phyloP scores from a whole-genome alignment of 129 eudicot species.

The Flaveria ramosissima region DNA sequence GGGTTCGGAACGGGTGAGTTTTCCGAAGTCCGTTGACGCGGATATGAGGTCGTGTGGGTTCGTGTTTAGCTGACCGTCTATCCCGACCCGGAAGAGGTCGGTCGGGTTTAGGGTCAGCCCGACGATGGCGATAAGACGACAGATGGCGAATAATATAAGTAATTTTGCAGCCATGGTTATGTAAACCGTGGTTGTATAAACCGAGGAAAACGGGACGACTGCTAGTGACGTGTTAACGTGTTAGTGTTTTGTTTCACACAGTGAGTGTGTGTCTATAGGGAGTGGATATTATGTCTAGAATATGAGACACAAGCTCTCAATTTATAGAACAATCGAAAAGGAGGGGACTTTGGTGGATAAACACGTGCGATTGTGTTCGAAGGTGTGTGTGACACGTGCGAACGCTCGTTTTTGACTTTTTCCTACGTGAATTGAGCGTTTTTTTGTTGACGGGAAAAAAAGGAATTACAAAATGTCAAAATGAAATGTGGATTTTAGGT shows the following conservation, averaged over 20 bases:
- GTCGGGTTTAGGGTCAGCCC: conserved; percentile 73
- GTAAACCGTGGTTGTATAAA: neutral
- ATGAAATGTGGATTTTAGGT: too few species aligned
- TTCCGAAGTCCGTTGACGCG: conserved; percentile 76
- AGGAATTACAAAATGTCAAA: too few species aligned
- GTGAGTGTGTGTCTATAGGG: conserved; percentile 26
- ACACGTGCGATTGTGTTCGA: conserved; percentile 43
- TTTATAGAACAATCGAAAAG: conserved; percentile 68
- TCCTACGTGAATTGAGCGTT: neutral
- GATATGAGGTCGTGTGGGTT: conserved; percentile 42
- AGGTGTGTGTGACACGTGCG: conserved; percentile 60
- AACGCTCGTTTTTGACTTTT: neutral
- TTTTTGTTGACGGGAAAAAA: neutral
- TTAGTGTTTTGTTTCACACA: conserved; percentile 14
- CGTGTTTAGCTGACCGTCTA: conserved; percentile 45
- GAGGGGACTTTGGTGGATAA: conserved; percentile 26
- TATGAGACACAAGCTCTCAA: conserved; percentile 58
- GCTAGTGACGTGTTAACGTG: too few species aligned
- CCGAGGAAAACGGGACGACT: too few species aligned
- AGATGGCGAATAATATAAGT: conserved; percentile 51
- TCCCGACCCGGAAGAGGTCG: conserved; percentile 36
- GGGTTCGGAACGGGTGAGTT: conserved; percentile 45
- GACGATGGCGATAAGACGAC: conserved; percentile 59
- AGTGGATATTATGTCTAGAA: conserved; percentile 51
- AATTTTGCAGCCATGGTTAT: conserved; percentile 51